Base-by-base conservation (phyloP, 2,329 filamentous ascomycete genomes). In the Akanthomyces muscarius region DNA sequence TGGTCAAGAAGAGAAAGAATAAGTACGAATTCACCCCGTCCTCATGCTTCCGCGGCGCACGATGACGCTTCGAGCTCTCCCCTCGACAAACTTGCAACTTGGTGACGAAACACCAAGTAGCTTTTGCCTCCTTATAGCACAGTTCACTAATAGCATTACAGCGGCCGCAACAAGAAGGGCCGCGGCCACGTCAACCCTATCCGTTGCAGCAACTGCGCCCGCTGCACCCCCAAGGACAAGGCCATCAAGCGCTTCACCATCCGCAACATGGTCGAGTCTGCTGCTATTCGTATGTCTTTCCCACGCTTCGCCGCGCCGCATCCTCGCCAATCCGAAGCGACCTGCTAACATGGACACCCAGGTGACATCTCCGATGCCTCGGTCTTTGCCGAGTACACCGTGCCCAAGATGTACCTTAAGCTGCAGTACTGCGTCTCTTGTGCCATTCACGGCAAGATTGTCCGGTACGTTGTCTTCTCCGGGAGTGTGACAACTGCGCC, bases 391-490 rank as follows among this genome's bases (percentile, higher is more conserved):
- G 95, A 99, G 86, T 99, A 99, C 88, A 93, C 92, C 74, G 94
- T 99, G 77, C 95, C 95, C 84, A 99, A 99, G 91, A 99, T 99
- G 96, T 99, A 99, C 91, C 87, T 99, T 84, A 99, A 99, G 90
- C 90, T 99, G 81, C 95, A 99, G 87, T 99, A 99, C 92, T 99
- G 95, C 83, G 95, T 99, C 79, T 98, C 94, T 83, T 99, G 95
- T 85, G 95, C 95, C 78, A 99, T 99, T 73, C 95, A 99, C 88
- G 95, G 95, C 88, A 99, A 99, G 91, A 99, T 99, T 82, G 96
- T 99, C 83, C 94, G 95, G 94, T 98, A 95, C 82, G 93, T 87
- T 80, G 76, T 76, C 79, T 79, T 83, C 76, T 77, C 76, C 70
- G 74, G 79, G 81, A 82, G 82, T 77, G 74, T 81, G 82, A 85